phyloP scores from a whole-genome alignment of 1,139 yeast species.

The Saccharomyces hybrid region DNA sequence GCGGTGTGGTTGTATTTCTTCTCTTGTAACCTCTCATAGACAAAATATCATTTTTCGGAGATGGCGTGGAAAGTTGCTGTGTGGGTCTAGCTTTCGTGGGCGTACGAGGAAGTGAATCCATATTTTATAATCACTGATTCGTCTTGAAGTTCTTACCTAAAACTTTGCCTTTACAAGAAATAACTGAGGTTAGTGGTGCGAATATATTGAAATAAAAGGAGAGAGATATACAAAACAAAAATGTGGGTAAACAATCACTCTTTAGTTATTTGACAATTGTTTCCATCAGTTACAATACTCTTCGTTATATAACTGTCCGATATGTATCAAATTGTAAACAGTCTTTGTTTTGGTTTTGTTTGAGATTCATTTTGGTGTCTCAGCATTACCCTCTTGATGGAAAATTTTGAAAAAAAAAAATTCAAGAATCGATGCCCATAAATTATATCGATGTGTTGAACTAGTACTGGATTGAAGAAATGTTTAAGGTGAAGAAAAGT shows the following conservation, averaged over 20 bases:
- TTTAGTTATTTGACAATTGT: no score
- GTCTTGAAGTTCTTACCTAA: neutral
- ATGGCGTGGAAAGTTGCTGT: slow-evolving; percentile 3
- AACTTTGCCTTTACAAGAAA: neutral
- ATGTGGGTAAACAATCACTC: neutral
- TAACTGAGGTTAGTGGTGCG: neutral
- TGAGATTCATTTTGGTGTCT: neutral
- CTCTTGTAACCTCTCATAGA: slow-evolving; percentile 5
- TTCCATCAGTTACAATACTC: neutral
- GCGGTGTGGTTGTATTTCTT: slow-evolving; percentile 9
- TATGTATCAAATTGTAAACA: neutral
- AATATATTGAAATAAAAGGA: neutral
- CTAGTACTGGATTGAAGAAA: neutral
- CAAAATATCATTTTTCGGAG: slow-evolving; percentile 4
- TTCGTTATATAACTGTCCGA: neutral
- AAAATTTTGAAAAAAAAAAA: neutral
- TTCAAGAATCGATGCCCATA: slow-evolving; percentile 2
- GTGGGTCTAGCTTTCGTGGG: neutral
- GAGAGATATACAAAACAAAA: neutral
- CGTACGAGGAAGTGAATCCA: slow-evolving; percentile 2
- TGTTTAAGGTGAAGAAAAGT: neutral
- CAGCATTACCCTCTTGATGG: neutral
- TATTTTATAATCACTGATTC: neutral
- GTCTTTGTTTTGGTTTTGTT: neutral
- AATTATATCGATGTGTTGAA: neutral